phyloP scores from a whole-genome alignment of 805 yeast species.

The Monosporozyma servazzii region DNA sequence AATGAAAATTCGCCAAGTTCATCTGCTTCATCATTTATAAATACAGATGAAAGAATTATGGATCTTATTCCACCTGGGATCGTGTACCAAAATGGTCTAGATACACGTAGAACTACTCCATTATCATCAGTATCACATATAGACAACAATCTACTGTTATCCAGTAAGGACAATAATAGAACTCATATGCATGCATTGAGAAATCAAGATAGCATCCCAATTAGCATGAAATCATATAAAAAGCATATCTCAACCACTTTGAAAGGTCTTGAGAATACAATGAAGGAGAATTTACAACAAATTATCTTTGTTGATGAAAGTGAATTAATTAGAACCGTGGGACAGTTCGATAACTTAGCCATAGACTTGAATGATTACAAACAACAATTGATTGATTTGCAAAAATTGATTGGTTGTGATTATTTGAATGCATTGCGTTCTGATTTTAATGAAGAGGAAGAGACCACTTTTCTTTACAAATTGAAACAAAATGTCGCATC shows the following conservation, averaged over 20 bases:
- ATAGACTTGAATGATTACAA: slow-evolving; percentile 24
- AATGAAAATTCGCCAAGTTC: background rate
- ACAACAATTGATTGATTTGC: slow-evolving; percentile 14
- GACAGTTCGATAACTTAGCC: slow-evolving; percentile 19
- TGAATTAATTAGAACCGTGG: slow-evolving; percentile 17
- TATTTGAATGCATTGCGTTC: slow-evolving; percentile 24
- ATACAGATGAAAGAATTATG: background rate
- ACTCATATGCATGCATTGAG: background rate
- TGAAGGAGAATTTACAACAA: slow-evolving; percentile 15
- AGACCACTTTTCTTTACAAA: slow-evolving; percentile 18
- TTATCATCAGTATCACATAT: background rate
- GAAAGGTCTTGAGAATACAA: slow-evolving; percentile 15
- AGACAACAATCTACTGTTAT: background rate
- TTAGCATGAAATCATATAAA: slow-evolving; percentile 12
- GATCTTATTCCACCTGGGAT: background rate
- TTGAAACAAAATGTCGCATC: slow-evolving; percentile 7
- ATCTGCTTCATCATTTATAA: background rate
- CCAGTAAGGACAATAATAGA: background rate
- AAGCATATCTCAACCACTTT: slow-evolving; percentile 18
- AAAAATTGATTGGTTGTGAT: slow-evolving; percentile 20
- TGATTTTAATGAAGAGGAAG: slow-evolving; percentile 21
- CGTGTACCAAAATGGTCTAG: background rate
- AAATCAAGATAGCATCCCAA: slow-evolving; percentile 5
- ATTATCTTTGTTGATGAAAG: slow-evolving; percentile 20
- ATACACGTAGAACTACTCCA: background rate